Conservation (phyloP, 371 early-diverging fungal species). For the Mortierella sp. region DNA sequence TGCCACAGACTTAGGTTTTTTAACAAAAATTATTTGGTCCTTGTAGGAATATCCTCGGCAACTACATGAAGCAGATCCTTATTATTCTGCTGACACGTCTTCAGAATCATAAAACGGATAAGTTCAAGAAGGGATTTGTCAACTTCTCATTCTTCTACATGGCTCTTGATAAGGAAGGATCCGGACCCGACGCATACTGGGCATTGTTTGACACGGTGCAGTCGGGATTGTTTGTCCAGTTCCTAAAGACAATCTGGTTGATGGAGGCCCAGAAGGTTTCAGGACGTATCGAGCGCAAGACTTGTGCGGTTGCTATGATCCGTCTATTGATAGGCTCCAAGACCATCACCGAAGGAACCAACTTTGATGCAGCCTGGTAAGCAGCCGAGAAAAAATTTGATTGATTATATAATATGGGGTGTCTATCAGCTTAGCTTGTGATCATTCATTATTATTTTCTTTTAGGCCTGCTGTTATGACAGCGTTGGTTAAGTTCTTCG, state of each 20-base stretch:
- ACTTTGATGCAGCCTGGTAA: conserved; percentile 63
- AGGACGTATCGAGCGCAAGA: conserved; percentile 78
- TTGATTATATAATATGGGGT: too few relatives aligned
- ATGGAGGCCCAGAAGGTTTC: conserved; percentile 75
- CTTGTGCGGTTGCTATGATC: conserved; percentile 74
- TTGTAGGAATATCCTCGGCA: conserved; percentile 39
- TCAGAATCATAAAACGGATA: conserved; percentile 76
- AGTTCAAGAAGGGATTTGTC: conserved; percentile 83
- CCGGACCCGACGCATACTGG: conserved; percentile 75
- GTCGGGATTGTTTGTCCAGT: conserved; percentile 77
- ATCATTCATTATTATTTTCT: too few relatives aligned
- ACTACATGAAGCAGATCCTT: conserved; percentile 83
- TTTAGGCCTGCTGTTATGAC: conserved; percentile 61
- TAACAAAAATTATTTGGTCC: too few relatives aligned
- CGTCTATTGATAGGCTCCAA: conserved; percentile 68
- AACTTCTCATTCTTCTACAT: conserved; percentile 81
- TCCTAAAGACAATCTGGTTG: conserved; percentile 76
- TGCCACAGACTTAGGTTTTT: too few relatives aligned
- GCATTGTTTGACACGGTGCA: conserved; percentile 83
- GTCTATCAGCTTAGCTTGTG: too few relatives aligned
- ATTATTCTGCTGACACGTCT: conserved; percentile 83
- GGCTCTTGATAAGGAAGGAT: conserved; percentile 67
- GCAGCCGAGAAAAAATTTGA: too few relatives aligned
- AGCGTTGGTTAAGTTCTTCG: conserved; percentile 62
- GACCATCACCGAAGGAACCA: conserved; percentile 61